Conservation (phyloP, 2,329 filamentous ascomycete species). For the Aspergillus aculeatinus region DNA sequence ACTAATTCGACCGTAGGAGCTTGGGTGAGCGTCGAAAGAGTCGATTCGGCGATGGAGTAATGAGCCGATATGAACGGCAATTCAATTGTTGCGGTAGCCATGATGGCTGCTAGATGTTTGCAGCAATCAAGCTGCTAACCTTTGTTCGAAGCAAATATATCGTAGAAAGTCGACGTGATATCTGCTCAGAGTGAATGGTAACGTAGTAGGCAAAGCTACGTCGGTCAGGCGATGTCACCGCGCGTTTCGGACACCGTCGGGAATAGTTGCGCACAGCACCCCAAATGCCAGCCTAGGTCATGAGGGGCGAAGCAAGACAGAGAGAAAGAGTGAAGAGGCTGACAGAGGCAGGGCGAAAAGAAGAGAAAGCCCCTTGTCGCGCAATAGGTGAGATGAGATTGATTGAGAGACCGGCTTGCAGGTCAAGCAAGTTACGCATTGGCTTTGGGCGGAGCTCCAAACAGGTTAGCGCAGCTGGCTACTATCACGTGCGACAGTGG, state of each 20-base stretch:
- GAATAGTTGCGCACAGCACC: slow-evolving; percentile 21
- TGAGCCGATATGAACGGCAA: slow-evolving; percentile 59
- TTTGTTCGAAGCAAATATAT: not conserved
- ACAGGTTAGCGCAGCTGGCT: slow-evolving; percentile 14
- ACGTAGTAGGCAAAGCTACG: not conserved
- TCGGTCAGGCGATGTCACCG: not conserved
- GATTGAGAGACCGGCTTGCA: slow-evolving; percentile 1
- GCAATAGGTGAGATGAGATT: slow-evolving; percentile 6
- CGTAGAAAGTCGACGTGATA: not conserved
- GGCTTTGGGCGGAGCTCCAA: slow-evolving; percentile 17
- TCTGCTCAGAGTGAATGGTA: not conserved
- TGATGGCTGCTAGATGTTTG: slow-evolving; percentile 30
- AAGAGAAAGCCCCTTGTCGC: slow-evolving; percentile 8
- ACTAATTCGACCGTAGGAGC: slow-evolving; percentile 74
- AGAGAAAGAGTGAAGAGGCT: slow-evolving; percentile 11
- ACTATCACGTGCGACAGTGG: slow-evolving; percentile 4
- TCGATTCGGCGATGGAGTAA: slow-evolving; percentile 57
- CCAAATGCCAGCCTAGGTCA: slow-evolving; percentile 17
- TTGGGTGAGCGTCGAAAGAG: slow-evolving; percentile 55
- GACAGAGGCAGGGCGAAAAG: slow-evolving; percentile 14
- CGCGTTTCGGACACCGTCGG: not conserved
- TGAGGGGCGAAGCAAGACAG: slow-evolving; percentile 10
- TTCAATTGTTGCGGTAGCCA: slow-evolving; percentile 59
- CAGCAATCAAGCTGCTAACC: slow-evolving; percentile 17
- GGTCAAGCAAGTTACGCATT: slow-evolving; percentile 9